Conservation (phyloP, 2,329 filamentous ascomycete genomes). For the Torrubiella hemipterigena region DNA sequence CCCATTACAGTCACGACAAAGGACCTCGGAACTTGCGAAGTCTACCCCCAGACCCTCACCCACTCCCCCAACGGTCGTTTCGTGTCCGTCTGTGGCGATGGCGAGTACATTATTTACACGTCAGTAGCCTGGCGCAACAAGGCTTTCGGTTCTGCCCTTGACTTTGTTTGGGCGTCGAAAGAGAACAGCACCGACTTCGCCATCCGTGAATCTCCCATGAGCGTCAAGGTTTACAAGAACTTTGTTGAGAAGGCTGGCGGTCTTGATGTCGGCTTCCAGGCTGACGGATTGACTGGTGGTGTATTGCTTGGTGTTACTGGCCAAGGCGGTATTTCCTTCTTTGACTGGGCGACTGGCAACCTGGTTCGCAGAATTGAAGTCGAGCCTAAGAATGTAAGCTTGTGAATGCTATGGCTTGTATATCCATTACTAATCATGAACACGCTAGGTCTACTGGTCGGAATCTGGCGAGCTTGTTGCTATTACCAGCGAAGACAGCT, state of each 20-base stretch:
- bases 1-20: slow-evolving; percentile 81
- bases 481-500: slow-evolving; percentile 88
- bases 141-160: slow-evolving; percentile 86
- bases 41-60: slow-evolving; percentile 87
- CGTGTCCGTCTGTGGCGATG: slow-evolving; percentile 73
- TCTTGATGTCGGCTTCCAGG: slow-evolving; percentile 88
- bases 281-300: slow-evolving; percentile 81
- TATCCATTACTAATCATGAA: background rate
- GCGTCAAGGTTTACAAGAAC: slow-evolving; percentile 95
- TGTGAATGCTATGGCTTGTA: slow-evolving; percentile 4
- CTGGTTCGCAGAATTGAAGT: slow-evolving; percentile 87
- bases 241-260: slow-evolving; percentile 86
- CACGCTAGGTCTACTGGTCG: slow-evolving; percentile 83
- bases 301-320: slow-evolving; percentile 89
- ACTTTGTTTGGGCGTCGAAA: slow-evolving; percentile 95
- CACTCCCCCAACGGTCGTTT: slow-evolving; percentile 95
- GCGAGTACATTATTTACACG: slow-evolving; percentile 98
- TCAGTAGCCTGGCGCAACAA: slow-evolving; percentile 95
- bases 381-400: slow-evolving; percentile 46
- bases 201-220: slow-evolving; percentile 86
- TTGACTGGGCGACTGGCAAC: slow-evolving; percentile 86
- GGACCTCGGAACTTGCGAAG: slow-evolving; percentile 89
- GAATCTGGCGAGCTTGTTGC: slow-evolving; percentile 89
- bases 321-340: slow-evolving; percentile 88
- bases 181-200: slow-evolving; percentile 98